Conservation (phyloP, 1,284 basidiomycete genomes). For the Trametes versicolor region DNA sequence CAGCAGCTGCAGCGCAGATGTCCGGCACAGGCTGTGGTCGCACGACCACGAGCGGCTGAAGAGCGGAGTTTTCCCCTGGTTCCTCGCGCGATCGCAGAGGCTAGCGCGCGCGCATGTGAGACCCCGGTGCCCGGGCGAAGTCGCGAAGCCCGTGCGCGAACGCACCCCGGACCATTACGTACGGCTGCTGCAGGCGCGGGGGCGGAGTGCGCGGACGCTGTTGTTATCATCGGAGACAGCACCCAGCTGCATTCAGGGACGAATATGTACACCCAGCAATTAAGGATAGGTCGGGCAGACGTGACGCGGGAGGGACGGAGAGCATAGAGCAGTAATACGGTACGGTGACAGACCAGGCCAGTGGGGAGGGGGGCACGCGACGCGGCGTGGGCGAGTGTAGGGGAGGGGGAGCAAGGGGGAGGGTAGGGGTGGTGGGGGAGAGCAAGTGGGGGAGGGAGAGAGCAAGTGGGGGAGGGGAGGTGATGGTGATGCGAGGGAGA, state of each 20-base stretch:
- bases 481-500: constrained; percentile 15
- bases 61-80: constrained; percentile 22
- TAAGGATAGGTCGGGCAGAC: constrained; percentile 19
- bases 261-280: constrained; percentile 33
- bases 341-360: constrained; percentile 30
- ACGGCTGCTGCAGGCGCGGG: constrained; percentile 12
- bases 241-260: constrained; percentile 33
- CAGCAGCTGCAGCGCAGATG: not conserved
- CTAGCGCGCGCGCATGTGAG: constrained; percentile 22
- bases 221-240: constrained; percentile 28
- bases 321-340: constrained; percentile 35
- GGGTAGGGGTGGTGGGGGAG: constrained; percentile 4
- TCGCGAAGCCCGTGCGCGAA: not conserved
- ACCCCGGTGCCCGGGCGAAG: constrained; percentile 9
- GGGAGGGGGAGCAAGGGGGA: constrained; percentile 3
- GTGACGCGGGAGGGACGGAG: constrained; percentile 13
- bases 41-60: constrained; percentile 12
- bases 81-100: constrained; percentile 10
- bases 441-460: not conserved
- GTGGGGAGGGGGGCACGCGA: constrained; percentile 1
- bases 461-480: constrained; percentile 25
- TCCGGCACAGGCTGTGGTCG: not conserved
- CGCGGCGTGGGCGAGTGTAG: not conserved
- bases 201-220: not conserved
- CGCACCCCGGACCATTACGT: constrained; percentile 26